Evolutionary conservation across 2,329 filamentous ascomycete species (phyloP).

Genomic region (Fusarium longipes): DNA sequence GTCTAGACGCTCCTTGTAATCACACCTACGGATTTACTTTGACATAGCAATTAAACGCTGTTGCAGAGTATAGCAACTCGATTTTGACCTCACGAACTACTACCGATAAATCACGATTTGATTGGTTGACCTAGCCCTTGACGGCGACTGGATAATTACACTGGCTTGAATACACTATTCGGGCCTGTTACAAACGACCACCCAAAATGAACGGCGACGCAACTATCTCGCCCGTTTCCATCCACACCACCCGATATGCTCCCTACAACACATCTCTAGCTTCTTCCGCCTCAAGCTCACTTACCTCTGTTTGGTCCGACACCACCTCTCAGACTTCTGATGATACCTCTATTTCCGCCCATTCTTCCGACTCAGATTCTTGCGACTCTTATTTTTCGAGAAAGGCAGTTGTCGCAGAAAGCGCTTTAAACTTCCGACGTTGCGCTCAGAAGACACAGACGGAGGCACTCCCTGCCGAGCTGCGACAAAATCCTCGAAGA

Average conservation of each 20-base stretch:
- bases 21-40: slow-evolving; percentile 57
- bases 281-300: slow-evolving; percentile 80
- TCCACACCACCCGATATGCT: slow-evolving; percentile 59
- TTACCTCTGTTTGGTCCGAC: slow-evolving; percentile 82
- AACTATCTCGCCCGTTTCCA: slow-evolving; percentile 63
- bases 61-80: slow-evolving; percentile 55
- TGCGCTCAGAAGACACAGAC: slow-evolving; percentile 47
- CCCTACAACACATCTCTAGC: slow-evolving; percentile 78
- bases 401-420: slow-evolving; percentile 39
- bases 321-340: slow-evolving; percentile 76
- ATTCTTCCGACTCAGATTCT: slow-evolving; percentile 66
- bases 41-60: slow-evolving; percentile 51
- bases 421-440: slow-evolving; percentile 40
- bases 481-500: slow-evolving; percentile 73
- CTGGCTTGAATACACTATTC: slow-evolving; percentile 49
- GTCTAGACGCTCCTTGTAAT: slow-evolving; percentile 58
- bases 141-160: slow-evolving; percentile 65
- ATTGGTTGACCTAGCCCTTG: slow-evolving; percentile 62
- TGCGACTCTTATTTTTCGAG: slow-evolving; percentile 57
- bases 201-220: slow-evolving; percentile 70
- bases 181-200: slow-evolving; percentile 47
- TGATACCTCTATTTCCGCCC: slow-evolving; percentile 72
- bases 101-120: slow-evolving; percentile 55
- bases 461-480: slow-evolving; percentile 66
- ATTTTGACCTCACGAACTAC: slow-evolving; percentile 51